phyloP scores from a whole-genome alignment of 2,329 filamentous ascomycete species.

The Camptophora hylomeconis region DNA sequence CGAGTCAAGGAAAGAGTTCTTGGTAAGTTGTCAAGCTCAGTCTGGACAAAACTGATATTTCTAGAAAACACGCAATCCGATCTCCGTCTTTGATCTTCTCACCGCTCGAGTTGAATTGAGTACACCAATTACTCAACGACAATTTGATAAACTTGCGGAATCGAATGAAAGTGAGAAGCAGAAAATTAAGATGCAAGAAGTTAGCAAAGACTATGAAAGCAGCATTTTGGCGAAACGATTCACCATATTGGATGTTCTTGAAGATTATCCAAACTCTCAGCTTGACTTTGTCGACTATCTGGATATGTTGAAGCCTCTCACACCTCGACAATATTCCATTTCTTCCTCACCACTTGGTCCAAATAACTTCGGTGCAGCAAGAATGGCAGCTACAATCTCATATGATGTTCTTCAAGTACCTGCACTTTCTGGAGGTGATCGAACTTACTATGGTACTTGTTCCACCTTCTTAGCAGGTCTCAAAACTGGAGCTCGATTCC shows the following conservation, averaged over 20 bases:
- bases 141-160: conserved; percentile 22
- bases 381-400: conserved; percentile 1
- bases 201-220: background rate
- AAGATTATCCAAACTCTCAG: conserved; percentile 44
- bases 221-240: conserved; percentile 37
- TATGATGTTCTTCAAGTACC: conserved; percentile 51
- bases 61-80: conserved; percentile 22
- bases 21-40: background rate
- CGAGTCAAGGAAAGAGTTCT: conserved; percentile 1
- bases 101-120: conserved; percentile 58
- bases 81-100: conserved; percentile 51
- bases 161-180: background rate
- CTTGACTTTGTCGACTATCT: conserved; percentile 56
- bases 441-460: conserved; percentile 39
- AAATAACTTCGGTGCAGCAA: background rate
- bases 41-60: background rate
- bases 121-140: conserved; percentile 57
- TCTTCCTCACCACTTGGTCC: conserved; percentile 56
- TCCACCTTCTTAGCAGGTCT: conserved; percentile 43
- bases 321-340: conserved; percentile 62
- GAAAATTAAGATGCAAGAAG: background rate
- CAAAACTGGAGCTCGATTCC: conserved; percentile 20
- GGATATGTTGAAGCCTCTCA: conserved; percentile 60
- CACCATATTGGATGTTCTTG: conserved; percentile 49
- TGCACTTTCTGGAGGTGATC: conserved; percentile 23